Base-by-base conservation (phyloP, 2,329 filamentous ascomycete species). In the Metarhizium anisopliae region DNA sequence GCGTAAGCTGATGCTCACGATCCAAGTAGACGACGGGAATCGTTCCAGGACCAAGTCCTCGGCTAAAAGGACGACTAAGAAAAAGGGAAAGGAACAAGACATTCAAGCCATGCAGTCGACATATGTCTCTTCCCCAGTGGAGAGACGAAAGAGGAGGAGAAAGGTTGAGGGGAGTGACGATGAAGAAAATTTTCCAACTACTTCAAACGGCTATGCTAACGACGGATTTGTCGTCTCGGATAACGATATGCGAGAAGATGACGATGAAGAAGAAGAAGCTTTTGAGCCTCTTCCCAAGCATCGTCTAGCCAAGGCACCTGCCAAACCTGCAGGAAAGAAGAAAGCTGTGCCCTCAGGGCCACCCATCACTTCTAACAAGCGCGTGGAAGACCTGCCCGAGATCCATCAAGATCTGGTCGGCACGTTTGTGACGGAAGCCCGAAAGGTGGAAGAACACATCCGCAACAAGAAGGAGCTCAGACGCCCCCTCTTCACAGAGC, bases 401-500 rank as follows among this genome's bases (percentile, higher is more conserved):
- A 68, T 85, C 25, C 87, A 91, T 62, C 76, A 77, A 50, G 78
- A 81, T 55, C 70, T 89, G 25, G 75, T 91, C n/a, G 72, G 79
- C 25, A 73, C 77, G 35, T 94, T 93, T 65, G 77, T 90, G 25
- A 66, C 71, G 0, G 77, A 82, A 50, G 89, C 86, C 1, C 84
- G 81, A 62, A 69, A 70, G 20, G 55, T 83, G 16, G 83, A 86
- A 61, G 81, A 85, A 62, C 72, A 77, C 1, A 74, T 92, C 29
- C 80, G 86, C 62, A 81, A 83, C 59, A 74, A 75, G 29, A 81
- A 81, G 52, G 74, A 75, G 4, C 69, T 87, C 36, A 78, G 81
- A 8, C 74, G 76, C 25, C 77, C 80, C 4, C 73, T 86, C 0
- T 94, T 94, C 66, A 84, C 83, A 0, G 85, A 90, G 58, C 77